Base-by-base conservation (phyloP, 2,329 filamentous ascomycete species). In the Hypoxylon sp. region DNA sequence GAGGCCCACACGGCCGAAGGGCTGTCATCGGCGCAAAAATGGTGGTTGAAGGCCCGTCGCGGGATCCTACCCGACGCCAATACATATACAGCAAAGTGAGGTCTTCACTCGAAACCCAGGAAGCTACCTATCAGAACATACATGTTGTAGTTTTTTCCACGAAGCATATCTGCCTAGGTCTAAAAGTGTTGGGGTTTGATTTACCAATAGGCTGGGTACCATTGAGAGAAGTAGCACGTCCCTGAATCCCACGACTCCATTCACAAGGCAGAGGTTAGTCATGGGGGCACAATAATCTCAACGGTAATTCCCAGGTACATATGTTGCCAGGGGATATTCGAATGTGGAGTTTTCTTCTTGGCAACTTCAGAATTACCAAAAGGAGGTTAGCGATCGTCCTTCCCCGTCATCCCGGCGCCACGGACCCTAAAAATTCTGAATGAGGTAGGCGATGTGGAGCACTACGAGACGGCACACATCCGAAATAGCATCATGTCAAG, bases 401-500 rank as follows among this genome's bases (percentile, higher is more conserved):
- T 19, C 45, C 44, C 53, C 49, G 23, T 41, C 44, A 43, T 53
- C 49, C 56, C 56, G 51, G 49, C 42, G 43, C 53, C 53, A 49
- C 32, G 56, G 55, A 32, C 45, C 42, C 29, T 41, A n/a, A 34
- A 21, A 36, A 26, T 37, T 29, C 35, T 25, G 44, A 55, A 47
- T 48, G 36, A 37, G 46, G 42, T 52, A 47, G 38, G 13, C 26
- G 12, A 35, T 50, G 49, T 54, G 52, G 48, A 37, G 23, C 50
- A 6, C 21, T 19, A 32, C 15, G 27, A 48, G 46, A 59, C 56
- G 56, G 56, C 45, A 51, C 51, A 32, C 49, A 56, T 56, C 56
- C 56, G 56, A 59, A 53, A 53, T 53, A 56, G 48, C 52, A 59
- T 56, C 44, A 55, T 45, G 40, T 44, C 25, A 29, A 15, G 50